phyloP scores from a whole-genome alignment of 75 land plant species.

The Pinus taeda region DNA sequence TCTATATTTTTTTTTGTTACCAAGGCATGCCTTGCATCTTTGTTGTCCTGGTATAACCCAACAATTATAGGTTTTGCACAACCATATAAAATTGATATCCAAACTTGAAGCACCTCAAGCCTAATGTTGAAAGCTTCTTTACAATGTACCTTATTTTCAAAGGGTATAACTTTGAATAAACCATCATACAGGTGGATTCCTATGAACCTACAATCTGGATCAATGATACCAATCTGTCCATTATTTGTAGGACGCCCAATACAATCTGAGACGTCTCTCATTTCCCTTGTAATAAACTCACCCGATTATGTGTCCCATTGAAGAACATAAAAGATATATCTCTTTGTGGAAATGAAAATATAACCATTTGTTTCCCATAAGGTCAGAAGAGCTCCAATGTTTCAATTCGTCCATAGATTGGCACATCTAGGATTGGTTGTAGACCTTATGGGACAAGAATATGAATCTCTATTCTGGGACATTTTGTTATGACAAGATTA shows the following conservation, averaged over 20 bases:
- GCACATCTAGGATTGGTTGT: conserved; percentile 99
- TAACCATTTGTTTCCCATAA: conserved; percentile 92
- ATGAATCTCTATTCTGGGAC: conserved; percentile 85
- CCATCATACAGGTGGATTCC: too few species aligned
- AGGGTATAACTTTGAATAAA: too few species aligned
- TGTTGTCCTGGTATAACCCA: too few species aligned
- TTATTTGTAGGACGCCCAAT: conserved; percentile 98
- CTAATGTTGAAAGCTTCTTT: too few species aligned
- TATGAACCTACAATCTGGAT: too few species aligned
- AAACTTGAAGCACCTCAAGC: too few species aligned
- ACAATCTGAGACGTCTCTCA: conserved; percentile 99
- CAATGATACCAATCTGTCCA: conserved; percentile 54
- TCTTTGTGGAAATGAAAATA: conserved; percentile 91
- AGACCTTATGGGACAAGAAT: conserved; percentile 86
- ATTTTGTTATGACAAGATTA: too few species aligned
- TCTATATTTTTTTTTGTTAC: too few species aligned
- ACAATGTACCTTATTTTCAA: too few species aligned
- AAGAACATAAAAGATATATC: conserved; percentile 98
- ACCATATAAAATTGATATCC: too few species aligned
- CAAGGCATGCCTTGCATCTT: too few species aligned
- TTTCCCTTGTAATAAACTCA: conserved; percentile 95
- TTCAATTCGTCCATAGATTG: conserved; percentile 98
- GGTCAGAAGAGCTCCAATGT: conserved; percentile 98
- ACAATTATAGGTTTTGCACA: too few species aligned
- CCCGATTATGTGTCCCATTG: conserved; percentile 93